Percentiles rank a stretch among this genome's conserved stretches.
phyloP scores from a whole-genome alignment of 345 rosid genomes.

The Zanthoxylum bungeanum region DNA sequence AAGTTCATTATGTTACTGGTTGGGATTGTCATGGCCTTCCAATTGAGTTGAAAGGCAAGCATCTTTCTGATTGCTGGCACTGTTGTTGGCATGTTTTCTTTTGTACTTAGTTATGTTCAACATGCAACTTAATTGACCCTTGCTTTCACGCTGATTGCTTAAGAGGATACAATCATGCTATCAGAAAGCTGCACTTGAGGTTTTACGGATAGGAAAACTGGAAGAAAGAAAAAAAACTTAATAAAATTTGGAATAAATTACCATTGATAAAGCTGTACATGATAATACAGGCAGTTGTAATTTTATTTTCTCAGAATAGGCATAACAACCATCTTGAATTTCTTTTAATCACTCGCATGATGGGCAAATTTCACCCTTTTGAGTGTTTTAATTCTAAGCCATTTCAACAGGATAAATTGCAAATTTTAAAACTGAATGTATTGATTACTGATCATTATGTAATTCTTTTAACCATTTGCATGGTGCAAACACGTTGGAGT shows the following conservation, averaged over 20 bases:
- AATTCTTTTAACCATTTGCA: not conserved
- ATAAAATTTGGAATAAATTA: not conserved
- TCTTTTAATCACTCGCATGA: not conserved
- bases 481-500: not conserved
- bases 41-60: slow-evolving; percentile 94
- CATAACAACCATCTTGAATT: not conserved
- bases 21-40: slow-evolving; percentile 99
- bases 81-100: slow-evolving; percentile 3
- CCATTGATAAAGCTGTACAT: not conserved
- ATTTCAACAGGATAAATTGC: not conserved
- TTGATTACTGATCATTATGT: not conserved
- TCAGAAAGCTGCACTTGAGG: not conserved
- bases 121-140: not conserved
- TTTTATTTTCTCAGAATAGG: not conserved
- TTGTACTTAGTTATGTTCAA: not conserved
- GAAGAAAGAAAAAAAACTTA: not conserved
- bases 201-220: not conserved
- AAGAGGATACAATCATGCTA: not conserved
- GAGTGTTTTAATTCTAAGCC: not conserved
- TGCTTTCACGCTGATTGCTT: not conserved
- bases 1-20: slow-evolving; percentile 85
- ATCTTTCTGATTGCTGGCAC: slow-evolving; percentile 9
- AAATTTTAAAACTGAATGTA: not conserved
- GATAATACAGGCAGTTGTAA: not conserved
- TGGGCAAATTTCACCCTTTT: not conserved